Base-by-base conservation (phyloP, 2,329 filamentous ascomycete species). In the Fusarium sp. region DNA sequence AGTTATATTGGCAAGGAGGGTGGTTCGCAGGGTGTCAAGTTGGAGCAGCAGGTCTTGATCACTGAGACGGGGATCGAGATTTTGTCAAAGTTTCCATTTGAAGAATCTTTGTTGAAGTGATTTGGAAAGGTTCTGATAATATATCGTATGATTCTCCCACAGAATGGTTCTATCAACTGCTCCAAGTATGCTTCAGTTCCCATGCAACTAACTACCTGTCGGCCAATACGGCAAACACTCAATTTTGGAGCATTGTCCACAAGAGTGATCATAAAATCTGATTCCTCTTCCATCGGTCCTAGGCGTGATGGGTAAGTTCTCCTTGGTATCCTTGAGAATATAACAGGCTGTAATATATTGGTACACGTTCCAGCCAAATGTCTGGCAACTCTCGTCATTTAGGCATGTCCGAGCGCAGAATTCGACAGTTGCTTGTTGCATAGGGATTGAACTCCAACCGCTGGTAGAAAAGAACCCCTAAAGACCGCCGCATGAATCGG, bases 41-140 rank as follows among this genome's bases (percentile, higher is more conserved):
- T 63, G 15, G 55, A 63, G 47, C 59, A 53, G 21, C 55, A 63
- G 20, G 55, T 59, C 18, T n/a, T 48, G 29, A 53, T 59, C 16
- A 63, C 55, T 4, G 35, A 59, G 16, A 48, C 47, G 8, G 47
- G 47, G 16, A 15, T 53, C 21, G 26, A 63, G n/a, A 16, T 50
- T 28, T 23, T 50, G 33, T 21, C 39, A 33, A 54, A 26, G 39
- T 46, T 46, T 9, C 50, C 28, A 7, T 43, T 24, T n/a, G 37
- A 43, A 8, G 37, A 42, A 16, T 6, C 26, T 23, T 29, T 43
- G 23, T 9, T 53, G 12, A n/a, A 53, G 20, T 53, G 26, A 43
- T 21, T 15, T 5, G 20, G 15, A 16, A 6, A 26, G 16, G 12
- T 38, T 13, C 31, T 33, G n/a, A 9, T 18, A 12, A 50, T 28